Evolutionary conservation across 345 rosid species (phyloP), one percentile per base, ranked within the genome.

Genomic region (Arabidopsis suecica): DNA sequence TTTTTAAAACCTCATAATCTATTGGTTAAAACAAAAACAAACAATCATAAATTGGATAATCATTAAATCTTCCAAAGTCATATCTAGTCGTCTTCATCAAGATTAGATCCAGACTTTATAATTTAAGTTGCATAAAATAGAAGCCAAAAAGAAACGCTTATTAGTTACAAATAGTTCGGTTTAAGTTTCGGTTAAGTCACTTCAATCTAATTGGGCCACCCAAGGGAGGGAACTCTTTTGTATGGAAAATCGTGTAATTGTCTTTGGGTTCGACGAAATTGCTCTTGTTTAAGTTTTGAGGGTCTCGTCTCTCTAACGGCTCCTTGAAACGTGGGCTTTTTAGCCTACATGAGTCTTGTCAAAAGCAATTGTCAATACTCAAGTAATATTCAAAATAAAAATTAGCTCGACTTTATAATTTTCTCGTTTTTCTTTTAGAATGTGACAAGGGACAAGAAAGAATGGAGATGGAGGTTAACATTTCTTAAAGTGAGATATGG

Each of bases 391-490:
- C n/a, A n/a, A n/a, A n/a, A n/a, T n/a, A n/a, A n/a, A n/a, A n/a
- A n/a, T n/a, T n/a, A n/a, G n/a, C 10, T 28, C 2, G 30, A 28
- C 30, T 28, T 28, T 9, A 13, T 7, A 30, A 1, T 12, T 55
- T 55, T 3, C 11, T 37, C 9, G 0, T 7, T 20, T 49, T 20
- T 58, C n/a, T 18, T 36, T 36, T 18, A 18, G 28, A 59, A 5
- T 18, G 9, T 58, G 44, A 58, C 5, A 9, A 16, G 30, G 30
- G 64, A 59, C 64, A 37, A 59, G 45, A 59, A 20, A 20, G 45
- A 20, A 37, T 59, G 64, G 64, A 58, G 63, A 37, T 59, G 64
- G 64, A 58, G 63, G 28, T 16, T 58, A 34, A 32, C 40, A 56
- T 56, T 56, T 56, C 61, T 32, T 56, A 32, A 56, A 33, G 7